These are phyloP conservation scores for Passiflora organensis DNA, from an alignment of 345 rosid genomes.

Conservation along the genomic window DNA sequence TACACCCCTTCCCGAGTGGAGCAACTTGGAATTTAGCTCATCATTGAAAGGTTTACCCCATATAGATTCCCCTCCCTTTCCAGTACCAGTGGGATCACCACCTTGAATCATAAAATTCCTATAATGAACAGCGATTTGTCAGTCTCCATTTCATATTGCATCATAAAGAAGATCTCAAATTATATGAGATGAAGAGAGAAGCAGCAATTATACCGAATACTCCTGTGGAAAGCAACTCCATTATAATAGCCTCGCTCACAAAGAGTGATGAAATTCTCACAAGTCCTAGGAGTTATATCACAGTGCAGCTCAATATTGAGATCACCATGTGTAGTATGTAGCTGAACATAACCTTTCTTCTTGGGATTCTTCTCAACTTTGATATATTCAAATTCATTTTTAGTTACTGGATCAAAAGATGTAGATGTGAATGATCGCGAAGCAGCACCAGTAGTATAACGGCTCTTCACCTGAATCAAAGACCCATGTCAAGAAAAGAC, in stretches of 20 bases:
- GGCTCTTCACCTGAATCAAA: conserved; percentile 70
- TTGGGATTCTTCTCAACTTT: conserved; percentile 89
- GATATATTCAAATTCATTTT: conserved; percentile 73
- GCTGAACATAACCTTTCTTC: conserved; percentile 94
- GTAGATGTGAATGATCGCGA: conserved; percentile 95
- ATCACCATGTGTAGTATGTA: conserved; percentile 86
- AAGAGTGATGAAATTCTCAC: conserved; percentile 84
- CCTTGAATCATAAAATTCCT: conserved; percentile 99
- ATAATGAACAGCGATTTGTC: neutral
- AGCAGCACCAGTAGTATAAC: conserved; percentile 86
- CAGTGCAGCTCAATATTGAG: conserved; percentile 90
- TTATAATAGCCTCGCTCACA: conserved; percentile 82
- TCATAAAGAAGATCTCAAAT: neutral
- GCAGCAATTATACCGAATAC: conserved; percentile 44
- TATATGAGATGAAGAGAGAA: neutral
- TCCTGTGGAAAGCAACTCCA: conserved; percentile 77
- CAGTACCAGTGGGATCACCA: conserved; percentile 94
- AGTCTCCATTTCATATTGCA: neutral
- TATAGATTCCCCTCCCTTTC: conserved; percentile 85
- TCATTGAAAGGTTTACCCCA: conserved; percentile 98
- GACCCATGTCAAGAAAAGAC: conserved; percentile 8
- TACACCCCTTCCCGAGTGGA: conserved; percentile 88
- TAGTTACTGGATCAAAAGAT: conserved; percentile 77
- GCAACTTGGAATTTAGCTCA: conserved; percentile 79
- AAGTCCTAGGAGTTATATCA: conserved; percentile 84